Conservation (phyloP, 2,329 filamentous ascomycete species). For the Epichloe typhina region DNA sequence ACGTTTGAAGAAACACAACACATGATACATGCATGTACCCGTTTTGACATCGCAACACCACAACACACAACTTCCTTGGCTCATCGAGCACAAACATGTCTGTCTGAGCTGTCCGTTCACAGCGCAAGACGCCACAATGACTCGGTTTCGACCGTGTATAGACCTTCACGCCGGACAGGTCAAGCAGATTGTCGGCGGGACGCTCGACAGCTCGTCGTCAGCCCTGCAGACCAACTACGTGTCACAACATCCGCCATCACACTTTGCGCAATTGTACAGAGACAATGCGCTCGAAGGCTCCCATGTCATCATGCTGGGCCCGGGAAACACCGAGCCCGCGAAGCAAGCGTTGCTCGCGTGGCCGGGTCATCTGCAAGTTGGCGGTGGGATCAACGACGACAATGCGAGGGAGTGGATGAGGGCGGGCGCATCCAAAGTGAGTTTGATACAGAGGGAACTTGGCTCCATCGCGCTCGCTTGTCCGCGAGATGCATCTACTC, state of each 20-base stretch:
- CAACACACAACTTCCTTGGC: not conserved
- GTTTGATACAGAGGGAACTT: not conserved
- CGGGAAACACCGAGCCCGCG: conserved; percentile 72
- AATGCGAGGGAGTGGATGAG: conserved; percentile 84
- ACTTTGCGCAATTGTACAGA: conserved; percentile 75
- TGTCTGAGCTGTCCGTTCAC: not conserved
- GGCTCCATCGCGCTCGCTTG: not conserved
- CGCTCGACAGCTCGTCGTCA: conserved; percentile 54
- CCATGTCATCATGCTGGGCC: conserved; percentile 94
- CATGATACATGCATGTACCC: not conserved
- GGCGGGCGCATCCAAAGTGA: conserved; percentile 75
- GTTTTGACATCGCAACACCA: not conserved
- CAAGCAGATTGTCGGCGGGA: conserved; percentile 96
- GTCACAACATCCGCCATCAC: conserved; percentile 64
- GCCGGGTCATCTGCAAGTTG: conserved; percentile 73
- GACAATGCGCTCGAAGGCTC: conserved; percentile 62
- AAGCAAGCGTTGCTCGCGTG: conserved; percentile 64
- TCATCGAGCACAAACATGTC: not conserved
- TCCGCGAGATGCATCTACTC: not conserved
- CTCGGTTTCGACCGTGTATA: conserved; percentile 88
- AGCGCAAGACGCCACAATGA: conserved; percentile 47
- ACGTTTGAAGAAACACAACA: not conserved
- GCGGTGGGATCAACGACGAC: conserved; percentile 78
- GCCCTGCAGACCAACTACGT: conserved; percentile 85
- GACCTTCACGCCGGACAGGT: conserved; percentile 95